Conservation (phyloP, 495 filamentous ascomycete genomes). For the Rhypophila decipiens region DNA sequence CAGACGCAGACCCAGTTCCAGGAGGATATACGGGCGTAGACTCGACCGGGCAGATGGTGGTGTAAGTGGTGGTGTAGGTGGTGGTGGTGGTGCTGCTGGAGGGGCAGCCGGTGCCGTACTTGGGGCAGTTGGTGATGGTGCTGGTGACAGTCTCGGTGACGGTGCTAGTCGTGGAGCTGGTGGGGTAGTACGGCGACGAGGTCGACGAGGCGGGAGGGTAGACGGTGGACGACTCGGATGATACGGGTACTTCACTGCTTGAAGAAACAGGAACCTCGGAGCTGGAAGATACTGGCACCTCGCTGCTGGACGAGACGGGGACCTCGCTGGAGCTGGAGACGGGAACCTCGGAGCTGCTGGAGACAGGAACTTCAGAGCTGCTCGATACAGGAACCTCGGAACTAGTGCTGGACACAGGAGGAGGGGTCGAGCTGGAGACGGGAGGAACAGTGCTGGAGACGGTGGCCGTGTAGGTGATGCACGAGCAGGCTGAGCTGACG, state of each 20-base stretch:
- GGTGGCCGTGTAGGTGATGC: slow-evolving; percentile 26
- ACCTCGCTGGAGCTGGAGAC: neutral
- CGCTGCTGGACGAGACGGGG: neutral
- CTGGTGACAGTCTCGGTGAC: slow-evolving; percentile 51
- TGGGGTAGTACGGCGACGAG: slow-evolving; percentile 3
- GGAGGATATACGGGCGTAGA: neutral
- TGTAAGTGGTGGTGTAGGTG: slow-evolving; percentile 50
- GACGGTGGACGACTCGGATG: neutral
- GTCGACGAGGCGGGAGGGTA: slow-evolving; percentile 10
- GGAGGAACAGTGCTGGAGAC: slow-evolving; percentile 6
- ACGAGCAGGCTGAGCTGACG: slow-evolving; percentile 33
- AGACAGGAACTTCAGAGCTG: neutral
- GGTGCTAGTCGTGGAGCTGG: slow-evolving; percentile 46
- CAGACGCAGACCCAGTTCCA: neutral
- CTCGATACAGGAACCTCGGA: neutral
- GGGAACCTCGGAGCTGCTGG: neutral
- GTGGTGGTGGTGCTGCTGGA: slow-evolving; percentile 42
- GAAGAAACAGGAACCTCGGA: too few species aligned
- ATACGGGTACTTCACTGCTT: too few species aligned
- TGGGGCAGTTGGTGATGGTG: slow-evolving; percentile 52
- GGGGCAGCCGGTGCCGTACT: slow-evolving; percentile 52
- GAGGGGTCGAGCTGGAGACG: neutral
- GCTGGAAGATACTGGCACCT: too few species aligned
- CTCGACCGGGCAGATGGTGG: slow-evolving; percentile 43
- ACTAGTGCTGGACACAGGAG: slow-evolving; percentile 3